phyloP scores from a whole-genome alignment of 2,329 filamentous ascomycete species.

The Talaromyces sp. region DNA sequence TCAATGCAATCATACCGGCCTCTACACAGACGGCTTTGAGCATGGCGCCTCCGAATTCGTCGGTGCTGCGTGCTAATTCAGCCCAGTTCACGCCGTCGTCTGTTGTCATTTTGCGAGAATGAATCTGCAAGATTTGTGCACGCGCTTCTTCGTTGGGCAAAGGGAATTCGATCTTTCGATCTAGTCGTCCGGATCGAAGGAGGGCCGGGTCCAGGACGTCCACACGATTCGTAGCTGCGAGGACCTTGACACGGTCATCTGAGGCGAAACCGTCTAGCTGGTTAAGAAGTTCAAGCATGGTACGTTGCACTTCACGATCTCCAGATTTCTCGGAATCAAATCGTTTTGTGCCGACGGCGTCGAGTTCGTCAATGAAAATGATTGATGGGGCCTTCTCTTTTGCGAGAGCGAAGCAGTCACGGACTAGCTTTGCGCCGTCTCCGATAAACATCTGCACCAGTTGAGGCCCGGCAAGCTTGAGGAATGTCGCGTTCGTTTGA shows the following conservation, averaged over 20 bases:
- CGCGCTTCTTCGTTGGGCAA: conserved; percentile 96
- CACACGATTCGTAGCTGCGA: conserved; percentile 89
- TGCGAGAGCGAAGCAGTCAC: conserved; percentile 93
- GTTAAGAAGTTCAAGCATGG: conserved; percentile 97
- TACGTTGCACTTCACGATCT: conserved; percentile 95
- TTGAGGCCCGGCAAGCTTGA: conserved; percentile 95
- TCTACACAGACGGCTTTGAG: conserved; percentile 98
- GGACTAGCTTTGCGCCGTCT: conserved; percentile 94
- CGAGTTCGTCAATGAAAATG: conserved; percentile 98
- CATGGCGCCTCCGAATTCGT: conserved; percentile 97
- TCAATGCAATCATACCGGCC: conserved; percentile 96
- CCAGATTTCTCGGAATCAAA: conserved; percentile 98
- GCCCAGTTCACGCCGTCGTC: conserved; percentile 92
- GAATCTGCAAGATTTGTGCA: conserved; percentile 94
- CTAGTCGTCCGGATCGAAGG: conserved; percentile 83
- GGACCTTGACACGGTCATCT: conserved; percentile 92
- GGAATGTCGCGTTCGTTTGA: conserved; percentile 96
- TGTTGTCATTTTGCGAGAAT: conserved; percentile 97
- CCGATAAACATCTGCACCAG: conserved; percentile 99
- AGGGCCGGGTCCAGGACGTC: conserved; percentile 90
- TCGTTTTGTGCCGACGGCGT: conserved; percentile 97
- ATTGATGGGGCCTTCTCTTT: conserved; percentile 99
- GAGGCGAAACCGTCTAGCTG: conserved; percentile 97
- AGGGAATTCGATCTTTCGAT: conserved; percentile 97
- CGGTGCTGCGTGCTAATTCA: conserved; percentile 90